A percentile compares a stretch with the other conserved stretches of the same genome.
phyloP scores from a whole-genome alignment of 768 basidiomycete species.

The Panaeolus cyanescens region DNA sequence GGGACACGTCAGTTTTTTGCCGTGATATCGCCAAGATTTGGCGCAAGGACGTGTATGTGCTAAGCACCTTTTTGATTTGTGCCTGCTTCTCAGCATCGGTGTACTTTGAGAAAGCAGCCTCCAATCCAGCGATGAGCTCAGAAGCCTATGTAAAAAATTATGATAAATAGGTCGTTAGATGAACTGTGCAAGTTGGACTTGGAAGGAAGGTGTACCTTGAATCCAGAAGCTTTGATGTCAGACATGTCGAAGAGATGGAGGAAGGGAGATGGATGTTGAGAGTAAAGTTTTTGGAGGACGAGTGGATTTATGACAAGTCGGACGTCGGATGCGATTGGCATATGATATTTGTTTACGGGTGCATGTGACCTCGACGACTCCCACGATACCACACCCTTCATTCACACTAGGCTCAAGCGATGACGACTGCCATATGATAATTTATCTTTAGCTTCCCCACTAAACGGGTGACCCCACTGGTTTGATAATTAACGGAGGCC shows the following conservation, averaged over 20 bases:
- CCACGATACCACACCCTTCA: background rate
- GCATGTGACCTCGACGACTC: background rate
- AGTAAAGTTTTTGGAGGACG: background rate
- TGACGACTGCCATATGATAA: background rate
- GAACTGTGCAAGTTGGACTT: background rate
- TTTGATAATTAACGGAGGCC: background rate
- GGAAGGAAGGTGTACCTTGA: conserved; percentile 49
- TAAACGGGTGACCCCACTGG: background rate
- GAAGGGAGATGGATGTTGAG: conserved; percentile 6
- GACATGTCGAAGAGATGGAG: conserved; percentile 49
- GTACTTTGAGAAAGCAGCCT: conserved; percentile 50
- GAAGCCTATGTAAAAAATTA: conserved; percentile 56
- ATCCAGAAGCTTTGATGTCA: conserved; percentile 69
- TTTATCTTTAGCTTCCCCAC: background rate
- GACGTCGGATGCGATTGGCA: background rate
- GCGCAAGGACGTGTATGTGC: background rate
- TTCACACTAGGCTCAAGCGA: background rate
- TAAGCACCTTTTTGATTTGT: conserved; percentile 72
- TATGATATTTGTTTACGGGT: background rate
- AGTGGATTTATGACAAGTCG: background rate
- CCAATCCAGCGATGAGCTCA: conserved; percentile 58
- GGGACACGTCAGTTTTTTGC: background rate
- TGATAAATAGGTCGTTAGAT: background rate
- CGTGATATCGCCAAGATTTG: background rate
- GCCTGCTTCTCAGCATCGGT: conserved; percentile 63